Evolutionary conservation across 2,329 filamentous ascomycete genomes (phyloP).

Genomic region (Pseudogymnoascus sp.): DNA sequence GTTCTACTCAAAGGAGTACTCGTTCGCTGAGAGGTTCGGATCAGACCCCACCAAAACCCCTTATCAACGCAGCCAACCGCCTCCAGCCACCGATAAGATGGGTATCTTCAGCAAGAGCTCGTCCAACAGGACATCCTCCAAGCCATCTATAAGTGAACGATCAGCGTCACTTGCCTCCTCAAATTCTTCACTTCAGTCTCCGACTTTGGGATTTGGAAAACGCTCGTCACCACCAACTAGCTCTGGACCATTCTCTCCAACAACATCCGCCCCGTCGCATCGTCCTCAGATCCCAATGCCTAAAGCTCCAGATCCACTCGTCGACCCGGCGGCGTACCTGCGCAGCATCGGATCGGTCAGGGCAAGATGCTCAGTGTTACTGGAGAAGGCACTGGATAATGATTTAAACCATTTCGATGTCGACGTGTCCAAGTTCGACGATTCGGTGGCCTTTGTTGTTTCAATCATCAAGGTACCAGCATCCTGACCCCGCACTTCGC

Average conservation of each 20-base stretch:
- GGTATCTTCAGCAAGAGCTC: constrained; percentile 9
- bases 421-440: constrained; percentile 58
- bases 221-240: background rate
- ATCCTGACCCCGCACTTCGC: constrained; percentile 9
- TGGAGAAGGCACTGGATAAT: constrained; percentile 58
- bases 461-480: constrained; percentile 60
- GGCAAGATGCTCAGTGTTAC: constrained; percentile 54
- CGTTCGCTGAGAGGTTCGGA: background rate
- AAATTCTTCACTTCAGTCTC: background rate
- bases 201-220: constrained; percentile 9
- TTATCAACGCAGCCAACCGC: background rate
- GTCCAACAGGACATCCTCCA: constrained; percentile 7
- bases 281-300: constrained; percentile 74
- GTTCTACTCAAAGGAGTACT: background rate
- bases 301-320: constrained; percentile 73
- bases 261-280: constrained; percentile 23
- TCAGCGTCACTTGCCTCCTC: background rate
- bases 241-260: constrained; percentile 7
- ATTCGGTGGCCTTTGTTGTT: constrained; percentile 60
- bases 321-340: constrained; percentile 85
- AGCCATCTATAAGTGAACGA: background rate
- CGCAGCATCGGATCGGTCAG: constrained; percentile 82
- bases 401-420: constrained; percentile 63
- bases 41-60: background rate
- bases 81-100: constrained; percentile 9